Evolutionary conservation across 768 basidiomycete genomes (phyloP).

Genomic region (Lactarius trivialis): DNA sequence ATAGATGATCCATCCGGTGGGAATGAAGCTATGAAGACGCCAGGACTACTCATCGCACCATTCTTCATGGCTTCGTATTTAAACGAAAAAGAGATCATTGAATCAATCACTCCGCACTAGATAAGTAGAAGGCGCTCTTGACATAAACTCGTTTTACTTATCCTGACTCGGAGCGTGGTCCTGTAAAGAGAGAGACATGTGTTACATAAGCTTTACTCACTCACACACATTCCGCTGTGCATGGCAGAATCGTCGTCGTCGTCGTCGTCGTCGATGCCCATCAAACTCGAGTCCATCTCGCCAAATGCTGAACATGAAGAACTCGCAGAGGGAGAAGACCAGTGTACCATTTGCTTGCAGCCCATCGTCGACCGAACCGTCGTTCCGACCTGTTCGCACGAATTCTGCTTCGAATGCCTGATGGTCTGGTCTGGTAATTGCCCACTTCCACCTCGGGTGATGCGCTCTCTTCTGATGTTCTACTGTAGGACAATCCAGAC

Average conservation of each 20-base stretch:
- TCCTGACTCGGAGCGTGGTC: no score
- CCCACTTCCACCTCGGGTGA: not conserved
- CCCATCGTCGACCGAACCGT: slow-evolving; percentile 68
- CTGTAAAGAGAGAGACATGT: no score
- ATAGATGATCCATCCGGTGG: no score
- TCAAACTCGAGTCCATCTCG: not conserved
- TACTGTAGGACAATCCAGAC: slow-evolving; percentile 60
- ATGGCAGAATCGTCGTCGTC: not conserved
- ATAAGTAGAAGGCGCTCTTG: no score
- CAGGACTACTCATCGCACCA: no score
- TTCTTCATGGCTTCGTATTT: no score
- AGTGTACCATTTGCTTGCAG: slow-evolving; percentile 87
- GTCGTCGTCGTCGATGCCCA: not conserved
- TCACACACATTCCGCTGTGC: not conserved
- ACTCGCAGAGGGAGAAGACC: slow-evolving; percentile 33
- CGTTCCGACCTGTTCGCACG: slow-evolving; percentile 81
- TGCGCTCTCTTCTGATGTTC: not conserved
- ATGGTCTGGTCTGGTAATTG: slow-evolving; percentile 73
- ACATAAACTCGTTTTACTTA: no score
- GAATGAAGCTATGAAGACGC: no score
- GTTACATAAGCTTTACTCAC: no score
- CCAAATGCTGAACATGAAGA: not conserved
- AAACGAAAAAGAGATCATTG: no score
- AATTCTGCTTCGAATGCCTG: slow-evolving; percentile 91
- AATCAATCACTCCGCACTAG: no score